Evolutionary conservation across 805 yeast genomes (phyloP), one percentile per base, ranked within the genome.

Genomic region (Candida caryicola): DNA sequence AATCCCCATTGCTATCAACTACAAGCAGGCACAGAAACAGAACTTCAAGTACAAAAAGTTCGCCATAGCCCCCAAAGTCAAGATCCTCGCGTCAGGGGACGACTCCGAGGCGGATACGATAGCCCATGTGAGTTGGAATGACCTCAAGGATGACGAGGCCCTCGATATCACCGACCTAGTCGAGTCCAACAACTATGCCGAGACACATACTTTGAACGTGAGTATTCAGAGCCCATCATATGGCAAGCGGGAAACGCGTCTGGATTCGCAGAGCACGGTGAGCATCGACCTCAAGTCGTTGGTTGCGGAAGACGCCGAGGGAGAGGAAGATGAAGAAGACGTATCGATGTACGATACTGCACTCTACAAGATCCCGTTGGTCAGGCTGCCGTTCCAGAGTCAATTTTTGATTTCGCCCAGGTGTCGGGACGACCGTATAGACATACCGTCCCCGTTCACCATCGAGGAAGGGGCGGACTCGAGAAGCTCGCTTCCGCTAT

Each of bases 61-160:
- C 3, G 33, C 46, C 10, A 31, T 64, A 12, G 44, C 52, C 7
- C 54, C 57, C 5, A 47, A 55, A 31, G 39, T 57, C 1, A 52
- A 45, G 17, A 38, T 57, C 4, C 39, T 39, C 12, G 34, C 46
- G 23, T 41, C 42, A 9, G 45, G 32, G 28, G 33, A 31, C 2
- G 56, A 49, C 7, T 38, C 45, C 2, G 53, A 49, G 4, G 21
- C 37, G 14, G 48, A 44, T 18, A 16, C 50, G 7, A 41, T 45
- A 5, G 50, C 58, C 2, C 60, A 49, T 31, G 50, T 51, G 3
- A 56, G 55, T 37, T 69, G 73, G 73, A 57, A 62, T 16, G 45
- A 35, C 5, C 40, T 60, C 30, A 69, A 69, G 41, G 74, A 69
- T 41, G 74, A 69, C 33, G 70, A 64, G 40, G 57, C 66, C 1